phyloP scores from a whole-genome alignment of 1,139 yeast genomes.

The Candida tropicalis region DNA sequence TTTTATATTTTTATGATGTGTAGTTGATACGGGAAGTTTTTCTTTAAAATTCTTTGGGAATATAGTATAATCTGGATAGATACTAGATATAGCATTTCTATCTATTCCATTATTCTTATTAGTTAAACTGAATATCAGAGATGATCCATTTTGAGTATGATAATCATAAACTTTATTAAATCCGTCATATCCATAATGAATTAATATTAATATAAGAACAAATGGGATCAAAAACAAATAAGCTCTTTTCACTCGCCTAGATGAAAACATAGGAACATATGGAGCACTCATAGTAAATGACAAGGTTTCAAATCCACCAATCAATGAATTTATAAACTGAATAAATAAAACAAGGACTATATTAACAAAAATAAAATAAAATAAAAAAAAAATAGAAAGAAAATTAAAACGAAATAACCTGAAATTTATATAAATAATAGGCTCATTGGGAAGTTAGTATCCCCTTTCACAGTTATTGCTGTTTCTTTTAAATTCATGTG shows the following conservation, averaged over 20 bases:
- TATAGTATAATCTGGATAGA: neutral
- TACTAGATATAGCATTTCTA: neutral
- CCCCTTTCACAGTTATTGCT: too few species aligned
- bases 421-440: too few species aligned
- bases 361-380: neutral
- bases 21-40: neutral
- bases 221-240: conserved; percentile 1
- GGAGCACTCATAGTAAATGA: neutral
- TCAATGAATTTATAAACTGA: too few species aligned
- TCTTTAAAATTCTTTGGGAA: conserved; percentile 2
- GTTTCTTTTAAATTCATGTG: too few species aligned
- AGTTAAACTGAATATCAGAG: neutral
- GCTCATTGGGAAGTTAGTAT: too few species aligned
- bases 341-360: too few species aligned
- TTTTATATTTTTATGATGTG: neutral
- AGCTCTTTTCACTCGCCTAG: neutral
- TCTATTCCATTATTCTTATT: neutral
- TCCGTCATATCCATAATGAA: neutral
- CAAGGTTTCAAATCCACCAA: too few species aligned
- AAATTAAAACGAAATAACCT: neutral
- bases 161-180: neutral
- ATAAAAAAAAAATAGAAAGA: neutral
- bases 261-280: neutral
- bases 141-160: neutral
- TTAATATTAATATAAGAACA: neutral